Percentiles rank a stretch among this genome's conserved stretches.
These are phyloP conservation scores for Albizia julibrissin DNA, from an alignment of 306 rosid genomes.

Conservation along the genomic window DNA sequence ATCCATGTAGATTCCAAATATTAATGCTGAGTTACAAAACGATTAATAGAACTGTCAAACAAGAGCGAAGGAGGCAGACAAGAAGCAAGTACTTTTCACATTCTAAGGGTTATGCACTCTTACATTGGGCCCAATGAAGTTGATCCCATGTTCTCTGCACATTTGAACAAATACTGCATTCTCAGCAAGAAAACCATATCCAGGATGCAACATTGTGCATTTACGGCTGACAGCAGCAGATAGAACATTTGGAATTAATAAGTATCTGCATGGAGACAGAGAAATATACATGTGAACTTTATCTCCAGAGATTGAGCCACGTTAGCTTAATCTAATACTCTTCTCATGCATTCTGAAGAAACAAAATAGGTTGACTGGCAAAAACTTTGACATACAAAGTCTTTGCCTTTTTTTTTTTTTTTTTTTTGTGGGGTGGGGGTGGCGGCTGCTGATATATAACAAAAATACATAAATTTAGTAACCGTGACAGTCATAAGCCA, in stretches of 20 bases:
- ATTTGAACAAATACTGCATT: constrained; percentile 94
- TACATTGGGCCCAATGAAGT: constrained; percentile 95
- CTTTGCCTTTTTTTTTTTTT: too few relatives aligned
- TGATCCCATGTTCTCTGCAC: constrained; percentile 90
- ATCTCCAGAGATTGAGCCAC: background rate
- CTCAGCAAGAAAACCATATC: constrained; percentile 98
- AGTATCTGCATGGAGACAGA: constrained; percentile 59
- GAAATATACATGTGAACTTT: constrained; percentile 2
- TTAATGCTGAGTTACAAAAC: background rate
- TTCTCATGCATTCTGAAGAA: background rate
- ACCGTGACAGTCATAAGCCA: too few relatives aligned
- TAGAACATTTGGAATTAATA: constrained; percentile 77
- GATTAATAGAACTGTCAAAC: constrained; percentile 17
- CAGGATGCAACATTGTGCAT: constrained; percentile 97
- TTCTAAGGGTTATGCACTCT: constrained; percentile 8
- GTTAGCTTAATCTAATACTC: background rate
- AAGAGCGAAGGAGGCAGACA: constrained; percentile 4
- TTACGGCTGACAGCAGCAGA: constrained; percentile 80
- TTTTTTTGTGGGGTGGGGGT: too few relatives aligned
- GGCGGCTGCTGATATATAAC: too few relatives aligned
- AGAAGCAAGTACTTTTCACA: background rate
- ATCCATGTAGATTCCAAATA: background rate
- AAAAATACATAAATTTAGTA: too few relatives aligned
- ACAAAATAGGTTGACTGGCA: background rate
- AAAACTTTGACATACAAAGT: too few relatives aligned